Percentiles rank a stretch among this genome's conserved stretches.
Conservation (phyloP, 2,329 filamentous ascomycete genomes). For the Colletotrichum abscissum region DNA sequence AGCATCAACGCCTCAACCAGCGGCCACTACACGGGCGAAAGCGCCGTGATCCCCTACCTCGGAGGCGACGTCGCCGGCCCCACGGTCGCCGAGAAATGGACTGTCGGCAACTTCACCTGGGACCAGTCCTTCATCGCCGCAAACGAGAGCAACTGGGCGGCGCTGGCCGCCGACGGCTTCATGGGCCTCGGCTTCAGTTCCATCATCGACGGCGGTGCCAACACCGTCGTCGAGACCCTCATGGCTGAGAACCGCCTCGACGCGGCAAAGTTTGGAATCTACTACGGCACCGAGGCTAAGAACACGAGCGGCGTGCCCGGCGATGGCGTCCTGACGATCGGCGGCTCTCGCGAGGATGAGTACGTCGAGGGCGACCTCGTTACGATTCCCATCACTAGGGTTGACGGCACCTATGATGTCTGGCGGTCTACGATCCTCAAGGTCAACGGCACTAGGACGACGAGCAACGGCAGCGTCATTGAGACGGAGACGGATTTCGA, state of each 20-base stretch:
- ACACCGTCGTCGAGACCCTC: slow-evolving; percentile 46
- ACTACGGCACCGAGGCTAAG: slow-evolving; percentile 39
- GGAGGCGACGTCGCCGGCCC: slow-evolving; percentile 42
- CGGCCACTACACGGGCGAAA: slow-evolving; percentile 22
- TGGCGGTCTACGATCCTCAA: slow-evolving; percentile 43
- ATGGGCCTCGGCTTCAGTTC: slow-evolving; percentile 47
- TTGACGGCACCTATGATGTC: slow-evolving; percentile 41
- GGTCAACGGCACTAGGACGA: slow-evolving; percentile 33
- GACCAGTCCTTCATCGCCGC: slow-evolving; percentile 44
- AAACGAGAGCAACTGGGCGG: slow-evolving; percentile 43
- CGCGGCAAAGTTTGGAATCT: slow-evolving; percentile 45
- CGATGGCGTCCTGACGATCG: slow-evolving; percentile 45
- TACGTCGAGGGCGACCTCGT: slow-evolving; percentile 39
- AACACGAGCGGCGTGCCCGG: slow-evolving; percentile 33
- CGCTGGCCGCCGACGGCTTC: slow-evolving; percentile 47
- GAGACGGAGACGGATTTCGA: slow-evolving; percentile 17
- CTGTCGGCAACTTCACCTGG: slow-evolving; percentile 38
- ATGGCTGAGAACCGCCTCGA: slow-evolving; percentile 44
- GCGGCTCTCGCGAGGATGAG: slow-evolving; percentile 44
- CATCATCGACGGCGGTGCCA: slow-evolving; percentile 43
- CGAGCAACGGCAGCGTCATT: slow-evolving; percentile 8
- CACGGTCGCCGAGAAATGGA: slow-evolving; percentile 43
- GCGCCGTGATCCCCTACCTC: slow-evolving; percentile 44
- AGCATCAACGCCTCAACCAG: slow-evolving; percentile 42
- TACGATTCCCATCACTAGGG: slow-evolving; percentile 33